Evolutionary conservation across 1,284 basidiomycete species (phyloP), one percentile per base, ranked within the genome.

Genomic region (Rhodotorula sp.): DNA sequence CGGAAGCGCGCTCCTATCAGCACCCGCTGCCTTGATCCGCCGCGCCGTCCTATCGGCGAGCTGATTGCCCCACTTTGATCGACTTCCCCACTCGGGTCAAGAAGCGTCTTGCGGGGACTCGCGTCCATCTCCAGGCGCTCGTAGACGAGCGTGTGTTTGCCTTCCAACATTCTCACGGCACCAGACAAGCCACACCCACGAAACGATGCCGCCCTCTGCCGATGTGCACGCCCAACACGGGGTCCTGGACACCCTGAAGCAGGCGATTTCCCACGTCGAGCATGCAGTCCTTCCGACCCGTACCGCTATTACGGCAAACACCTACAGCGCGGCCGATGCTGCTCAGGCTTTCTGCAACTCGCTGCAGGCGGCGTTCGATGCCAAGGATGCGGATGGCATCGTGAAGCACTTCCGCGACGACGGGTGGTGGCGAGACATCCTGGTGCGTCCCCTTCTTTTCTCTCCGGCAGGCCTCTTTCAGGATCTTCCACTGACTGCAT

Each of bases 311-410:
- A 57, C 63, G 14, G 47, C 63, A 0, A 67, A 65, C 52, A 43
- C 71, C n/a, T 67, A 28, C 26, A 31, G 70, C 26, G 71, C 75
- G 6, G 74, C 72, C 45, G 69, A 70, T 4, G 70, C 85, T 45
- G 85, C 83, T 0, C 75, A 78, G 38, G 78, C 79, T 23, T 88
- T 87, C 86, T 82, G 87, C 66, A 62, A 74, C 19, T 69, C 80
- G 4, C 85, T 88, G 74, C 75, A 82, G 15, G 68, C 79, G 26
- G 77, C 81, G 12, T 77, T 83, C 47, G 78, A 79, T 55, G 73
- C 80, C 0, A 78, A 79, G 69, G 78, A 87, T 68, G 79, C 81
- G 16, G 68, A 72, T 23, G 69, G 60, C 4, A 77, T 78, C 63
- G 67, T 70, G 55, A 50, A 67, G 16, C 71, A 71, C 64, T 78